phyloP scores from a whole-genome alignment of 352 stramenopile genomes.

The Pythium brachiatum region DNA sequence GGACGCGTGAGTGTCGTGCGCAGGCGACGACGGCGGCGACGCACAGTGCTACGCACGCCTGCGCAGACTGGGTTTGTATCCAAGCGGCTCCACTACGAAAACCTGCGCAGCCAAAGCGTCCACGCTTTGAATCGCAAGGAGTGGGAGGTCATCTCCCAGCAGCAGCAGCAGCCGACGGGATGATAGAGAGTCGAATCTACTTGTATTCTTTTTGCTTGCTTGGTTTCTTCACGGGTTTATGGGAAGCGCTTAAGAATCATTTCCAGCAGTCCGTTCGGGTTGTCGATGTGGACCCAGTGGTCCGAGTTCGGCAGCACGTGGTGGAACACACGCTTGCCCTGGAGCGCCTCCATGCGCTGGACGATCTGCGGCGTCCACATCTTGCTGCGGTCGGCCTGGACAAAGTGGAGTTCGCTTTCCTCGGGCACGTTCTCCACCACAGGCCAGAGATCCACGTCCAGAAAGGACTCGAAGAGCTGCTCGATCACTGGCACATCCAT shows the following conservation, averaged over 20 bases:
- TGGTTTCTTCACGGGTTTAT: too few species aligned
- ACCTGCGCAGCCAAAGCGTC: slow-evolving; percentile 46
- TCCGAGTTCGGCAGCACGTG: slow-evolving; percentile 70
- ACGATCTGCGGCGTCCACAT: slow-evolving; percentile 69
- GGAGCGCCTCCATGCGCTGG: slow-evolving; percentile 39
- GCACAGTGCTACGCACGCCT: slow-evolving; percentile 26
- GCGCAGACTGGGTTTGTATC: slow-evolving; percentile 51
- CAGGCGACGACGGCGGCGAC: slow-evolving; percentile 17
- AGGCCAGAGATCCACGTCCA: slow-evolving; percentile 66
- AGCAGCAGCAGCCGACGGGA: not conserved
- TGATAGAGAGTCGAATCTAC: not conserved
- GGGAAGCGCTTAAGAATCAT: slow-evolving; percentile 50
- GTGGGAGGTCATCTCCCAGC: slow-evolving; percentile 40
- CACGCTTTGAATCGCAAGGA: slow-evolving; percentile 54
- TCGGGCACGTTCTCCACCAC: slow-evolving; percentile 37
- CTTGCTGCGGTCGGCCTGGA: slow-evolving; percentile 67
- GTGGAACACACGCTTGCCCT: slow-evolving; percentile 48
- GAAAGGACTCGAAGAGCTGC: slow-evolving; percentile 66
- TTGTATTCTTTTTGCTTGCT: not conserved
- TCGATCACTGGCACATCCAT: slow-evolving; percentile 78
- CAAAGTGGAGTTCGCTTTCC: slow-evolving; percentile 69
- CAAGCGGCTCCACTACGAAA: slow-evolving; percentile 60
- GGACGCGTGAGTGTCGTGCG: slow-evolving; percentile 39
- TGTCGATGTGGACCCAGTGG: slow-evolving; percentile 89
- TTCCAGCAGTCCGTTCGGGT: slow-evolving; percentile 63